phyloP scores from a whole-genome alignment of 164 flowering plant genomes.

The Piper betle region DNA sequence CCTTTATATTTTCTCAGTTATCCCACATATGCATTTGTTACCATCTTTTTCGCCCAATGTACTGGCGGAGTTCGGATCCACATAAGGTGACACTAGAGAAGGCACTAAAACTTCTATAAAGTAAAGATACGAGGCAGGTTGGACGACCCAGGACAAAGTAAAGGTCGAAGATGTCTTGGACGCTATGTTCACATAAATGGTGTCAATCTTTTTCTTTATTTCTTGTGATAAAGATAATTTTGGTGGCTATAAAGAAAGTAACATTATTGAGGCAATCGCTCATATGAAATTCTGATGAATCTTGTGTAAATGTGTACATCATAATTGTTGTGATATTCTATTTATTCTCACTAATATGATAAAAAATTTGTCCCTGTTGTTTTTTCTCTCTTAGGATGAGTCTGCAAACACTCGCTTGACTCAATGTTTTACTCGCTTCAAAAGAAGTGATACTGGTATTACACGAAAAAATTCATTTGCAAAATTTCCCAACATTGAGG shows the following conservation, averaged over 20 bases:
- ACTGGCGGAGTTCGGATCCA: constrained; percentile 43
- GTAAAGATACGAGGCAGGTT: constrained; percentile 31
- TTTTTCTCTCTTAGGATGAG: no score
- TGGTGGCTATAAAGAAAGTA: neutral
- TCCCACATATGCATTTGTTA: no score
- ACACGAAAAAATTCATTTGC: no score
- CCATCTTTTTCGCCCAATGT: no score
- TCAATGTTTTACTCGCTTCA: no score
- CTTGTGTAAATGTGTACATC: neutral
- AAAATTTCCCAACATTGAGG: no score
- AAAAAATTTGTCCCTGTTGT: no score
- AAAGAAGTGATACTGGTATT: no score
- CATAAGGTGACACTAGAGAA: constrained; percentile 44
- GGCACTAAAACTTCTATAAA: constrained; percentile 42
- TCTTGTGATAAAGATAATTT: neutral
- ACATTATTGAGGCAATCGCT: neutral
- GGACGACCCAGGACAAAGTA: constrained; percentile 56
- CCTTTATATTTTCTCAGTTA: neutral
- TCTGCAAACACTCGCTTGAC: no score
- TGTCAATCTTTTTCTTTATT: neutral
- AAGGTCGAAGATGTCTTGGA: constrained; percentile 21
- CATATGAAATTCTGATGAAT: neutral
- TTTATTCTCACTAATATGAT: neutral
- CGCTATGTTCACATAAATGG: neutral
- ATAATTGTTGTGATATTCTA: neutral